Percentiles rank a stretch among this genome's conserved stretches.
Conservation (phyloP, 306 rosid species). For the Corylus americana region DNA sequence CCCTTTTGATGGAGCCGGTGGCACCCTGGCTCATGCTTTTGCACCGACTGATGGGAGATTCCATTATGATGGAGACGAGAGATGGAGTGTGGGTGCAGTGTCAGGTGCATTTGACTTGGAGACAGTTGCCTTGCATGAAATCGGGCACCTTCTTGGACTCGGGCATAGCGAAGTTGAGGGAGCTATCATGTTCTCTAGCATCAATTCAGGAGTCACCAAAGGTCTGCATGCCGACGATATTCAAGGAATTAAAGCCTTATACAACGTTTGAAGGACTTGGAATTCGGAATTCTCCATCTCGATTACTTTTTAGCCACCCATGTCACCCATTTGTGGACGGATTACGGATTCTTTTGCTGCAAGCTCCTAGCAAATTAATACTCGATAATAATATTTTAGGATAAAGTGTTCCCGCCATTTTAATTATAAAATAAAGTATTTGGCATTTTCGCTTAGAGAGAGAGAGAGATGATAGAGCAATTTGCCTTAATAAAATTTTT, state of each 20-base stretch:
- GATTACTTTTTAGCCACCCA: too few relatives aligned
- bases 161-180: background rate
- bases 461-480: too few relatives aligned
- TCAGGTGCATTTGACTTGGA: background rate
- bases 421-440: too few relatives aligned
- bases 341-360: too few relatives aligned
- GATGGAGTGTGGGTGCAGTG: background rate
- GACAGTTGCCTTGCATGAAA: constrained; percentile 2
- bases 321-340: too few relatives aligned
- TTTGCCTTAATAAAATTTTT: too few relatives aligned
- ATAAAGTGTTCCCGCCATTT: too few relatives aligned
- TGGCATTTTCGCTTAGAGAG: too few relatives aligned
- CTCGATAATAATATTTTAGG: too few relatives aligned
- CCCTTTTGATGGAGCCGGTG: background rate
- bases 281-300: too few relatives aligned
- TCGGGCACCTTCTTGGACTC: constrained; percentile 5
- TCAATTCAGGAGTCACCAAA: background rate
- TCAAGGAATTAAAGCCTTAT: background rate
- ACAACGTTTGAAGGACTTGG: background rate
- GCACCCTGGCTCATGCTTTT: constrained; percentile 3
- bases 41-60: background rate
- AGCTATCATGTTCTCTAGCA: background rate
- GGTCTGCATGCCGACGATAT: background rate
- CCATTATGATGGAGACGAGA: constrained; percentile 2
- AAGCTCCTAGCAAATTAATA: too few relatives aligned